Percentiles rank a stretch among this genome's conserved stretches.
phyloP scores from a whole-genome alignment of 441 rosid genomes.

The Euphorbia celastroides region DNA sequence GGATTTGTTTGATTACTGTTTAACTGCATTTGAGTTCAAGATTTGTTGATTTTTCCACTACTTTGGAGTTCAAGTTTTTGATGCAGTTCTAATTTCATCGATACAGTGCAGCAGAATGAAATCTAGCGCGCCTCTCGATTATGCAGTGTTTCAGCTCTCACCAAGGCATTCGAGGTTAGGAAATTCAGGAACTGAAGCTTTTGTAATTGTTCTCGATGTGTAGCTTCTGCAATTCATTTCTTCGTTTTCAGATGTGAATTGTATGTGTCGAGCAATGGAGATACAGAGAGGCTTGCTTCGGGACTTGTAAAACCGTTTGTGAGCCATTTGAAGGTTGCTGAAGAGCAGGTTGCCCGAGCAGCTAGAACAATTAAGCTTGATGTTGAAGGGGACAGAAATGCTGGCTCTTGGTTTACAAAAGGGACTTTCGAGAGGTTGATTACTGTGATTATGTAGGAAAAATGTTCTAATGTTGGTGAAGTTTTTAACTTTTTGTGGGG shows the following conservation, averaged over 20 bases:
- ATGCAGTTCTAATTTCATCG: slow-evolving; percentile 7
- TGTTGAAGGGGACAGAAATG: slow-evolving; percentile 46
- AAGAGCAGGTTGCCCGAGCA: slow-evolving; percentile 63
- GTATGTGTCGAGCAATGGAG: slow-evolving; percentile 67
- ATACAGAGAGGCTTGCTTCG: slow-evolving; percentile 83
- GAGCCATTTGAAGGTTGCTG: slow-evolving; percentile 80
- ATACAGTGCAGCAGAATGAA: slow-evolving; percentile 47
- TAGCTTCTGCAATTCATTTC: slow-evolving; percentile 11
- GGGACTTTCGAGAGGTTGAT: slow-evolving; percentile 93
- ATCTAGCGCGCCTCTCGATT: slow-evolving; percentile 60
- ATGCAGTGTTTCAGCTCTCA: slow-evolving; percentile 85
- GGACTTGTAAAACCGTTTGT: slow-evolving; percentile 90
- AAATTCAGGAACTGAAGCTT: slow-evolving; percentile 11
- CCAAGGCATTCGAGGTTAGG: slow-evolving; percentile 77
- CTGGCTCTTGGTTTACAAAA: slow-evolving; percentile 82
- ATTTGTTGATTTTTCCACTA: slow-evolving; percentile 20
- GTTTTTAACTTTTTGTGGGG: slow-evolving; percentile 17
- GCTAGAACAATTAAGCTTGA: slow-evolving; percentile 68
- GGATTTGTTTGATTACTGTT: slow-evolving; percentile 20
- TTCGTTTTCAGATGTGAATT: slow-evolving; percentile 75
- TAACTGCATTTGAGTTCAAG: slow-evolving; percentile 14
- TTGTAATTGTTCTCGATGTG: slow-evolving; percentile 8
- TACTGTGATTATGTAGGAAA: slow-evolving; percentile 10
- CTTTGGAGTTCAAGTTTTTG: slow-evolving; percentile 9
- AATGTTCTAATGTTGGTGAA: slow-evolving; percentile 14